Evolutionary conservation across 2,329 filamentous ascomycete species (phyloP), one percentile per base, ranked within the genome.

Genomic region (Phialophora chinensis): DNA sequence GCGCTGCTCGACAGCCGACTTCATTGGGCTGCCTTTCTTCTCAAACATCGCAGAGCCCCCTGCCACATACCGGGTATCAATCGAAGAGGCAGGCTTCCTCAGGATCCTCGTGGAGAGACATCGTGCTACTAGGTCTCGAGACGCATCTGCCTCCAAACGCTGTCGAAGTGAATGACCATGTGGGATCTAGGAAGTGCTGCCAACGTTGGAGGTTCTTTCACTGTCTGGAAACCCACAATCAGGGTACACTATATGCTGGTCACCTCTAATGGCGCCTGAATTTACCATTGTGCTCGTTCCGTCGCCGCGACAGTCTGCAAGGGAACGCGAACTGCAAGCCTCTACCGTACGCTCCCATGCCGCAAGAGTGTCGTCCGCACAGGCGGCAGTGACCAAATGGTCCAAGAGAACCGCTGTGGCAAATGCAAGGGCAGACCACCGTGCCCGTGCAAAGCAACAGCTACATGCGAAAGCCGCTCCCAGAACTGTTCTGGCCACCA

Each of bases 341-440:
- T 23, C 49, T 3, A 12, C 49, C 14, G 25, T 52, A 27, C 49
- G 49, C 23, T 52, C 49, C 2, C 49, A 52, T 23, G 25, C 49
- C 12, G 49, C 20, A 52, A 11, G 49, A 17, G 49, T 42, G 35
- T 49, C 35, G 56, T 49, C 25, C 25, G 49, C 49, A 4, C 49
- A 52, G 23, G 49, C 49, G 20, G 49, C 20, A 3, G 49, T 52
- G 49, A 52, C 49, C 20, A 52, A 52, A 52, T 52, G 49, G 49
- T 23, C 49, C 49, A 52, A 52, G 49, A 52, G 25, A 27, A 27
- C 49, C 14, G 38, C 38, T 8, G 38, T 44, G 38, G 6, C 17
- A 8, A 44, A 44, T 20, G 17, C 38, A 7, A 44, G 38, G 38
- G 38, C 38, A 17, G 38, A 44, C 14, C 38, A 44, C 1, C 38